Conservation (phyloP, 2,329 filamentous ascomycete species). For the Ciborinia camelliae region DNA sequence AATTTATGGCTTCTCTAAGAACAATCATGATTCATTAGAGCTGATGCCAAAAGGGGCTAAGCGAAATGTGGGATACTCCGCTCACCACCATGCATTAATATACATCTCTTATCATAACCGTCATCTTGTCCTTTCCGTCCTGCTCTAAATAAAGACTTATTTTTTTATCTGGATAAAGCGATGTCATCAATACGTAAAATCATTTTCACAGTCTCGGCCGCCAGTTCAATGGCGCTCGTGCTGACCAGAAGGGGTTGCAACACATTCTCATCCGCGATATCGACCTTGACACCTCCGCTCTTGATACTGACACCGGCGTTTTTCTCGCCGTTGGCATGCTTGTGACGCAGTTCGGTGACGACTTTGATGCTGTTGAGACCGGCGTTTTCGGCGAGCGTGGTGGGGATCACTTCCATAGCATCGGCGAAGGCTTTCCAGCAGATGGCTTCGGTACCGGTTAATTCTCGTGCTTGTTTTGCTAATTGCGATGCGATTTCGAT, state of each 20-base stretch:
- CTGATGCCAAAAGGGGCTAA: conserved; percentile 20
- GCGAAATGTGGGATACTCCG: conserved; percentile 15
- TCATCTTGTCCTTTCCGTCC: conserved; percentile 12
- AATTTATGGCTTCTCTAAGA: not conserved
- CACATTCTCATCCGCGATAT: conserved; percentile 96
- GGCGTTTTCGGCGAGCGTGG: conserved; percentile 94
- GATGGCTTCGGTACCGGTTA: conserved; percentile 90
- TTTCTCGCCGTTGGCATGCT: conserved; percentile 91
- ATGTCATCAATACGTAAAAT: conserved; percentile 34
- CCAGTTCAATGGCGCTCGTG: conserved; percentile 95
- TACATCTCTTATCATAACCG: conserved; percentile 17
- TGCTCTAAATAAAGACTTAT: conserved; percentile 3
- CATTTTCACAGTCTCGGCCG: conserved; percentile 88
- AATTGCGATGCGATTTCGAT: conserved; percentile 92
- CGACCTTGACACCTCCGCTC: conserved; percentile 92
- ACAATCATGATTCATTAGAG: conserved; percentile 17
- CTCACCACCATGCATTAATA: conserved; percentile 18
- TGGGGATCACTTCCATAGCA: conserved; percentile 94
- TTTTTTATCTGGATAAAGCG: conserved; percentile 33
- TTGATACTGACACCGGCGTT: conserved; percentile 98
- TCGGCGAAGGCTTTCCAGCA: conserved; percentile 99
- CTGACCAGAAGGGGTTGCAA: conserved; percentile 93
- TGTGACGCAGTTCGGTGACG: conserved; percentile 89
- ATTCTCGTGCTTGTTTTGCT: conserved; percentile 73
- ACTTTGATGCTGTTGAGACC: conserved; percentile 98